phyloP scores from a whole-genome alignment of 805 yeast genomes.

The Peterozyma xylosa region DNA sequence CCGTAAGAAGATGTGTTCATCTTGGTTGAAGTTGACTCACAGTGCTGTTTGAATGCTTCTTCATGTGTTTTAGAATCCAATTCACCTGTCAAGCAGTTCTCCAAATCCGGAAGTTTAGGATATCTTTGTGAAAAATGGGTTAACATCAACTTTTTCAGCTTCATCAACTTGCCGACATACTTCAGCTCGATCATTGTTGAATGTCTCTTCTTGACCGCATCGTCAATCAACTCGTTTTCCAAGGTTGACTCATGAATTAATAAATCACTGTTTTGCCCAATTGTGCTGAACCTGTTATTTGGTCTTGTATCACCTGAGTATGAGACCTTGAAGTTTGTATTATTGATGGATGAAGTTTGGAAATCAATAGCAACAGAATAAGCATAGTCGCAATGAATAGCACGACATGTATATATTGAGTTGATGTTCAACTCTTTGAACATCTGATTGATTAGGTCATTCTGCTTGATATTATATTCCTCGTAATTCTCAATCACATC shows the following conservation, averaged over 20 bases:
- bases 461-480: constrained; percentile 17
- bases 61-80: neutral
- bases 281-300: constrained; percentile 47
- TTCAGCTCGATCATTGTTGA: constrained; percentile 88
- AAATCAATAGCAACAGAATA: constrained; percentile 53
- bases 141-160: constrained; percentile 58
- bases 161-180: constrained; percentile 61
- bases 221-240: constrained; percentile 68
- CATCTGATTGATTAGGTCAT: constrained; percentile 17
- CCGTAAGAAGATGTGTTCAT: constrained; percentile 17
- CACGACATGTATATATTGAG: constrained; percentile 55
- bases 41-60: constrained; percentile 11
- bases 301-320: constrained; percentile 97
- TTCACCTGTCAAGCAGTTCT: constrained; percentile 12
- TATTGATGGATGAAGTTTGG: neutral
- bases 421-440: constrained; percentile 34
- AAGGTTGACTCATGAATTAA: constrained; percentile 92
- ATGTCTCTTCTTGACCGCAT: constrained; percentile 78
- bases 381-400: constrained; percentile 80
- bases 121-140: constrained; percentile 95
- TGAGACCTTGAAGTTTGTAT: constrained; percentile 53
- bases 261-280: constrained; percentile 64
- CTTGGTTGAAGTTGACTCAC: constrained; percentile 11
- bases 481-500: constrained; percentile 20
- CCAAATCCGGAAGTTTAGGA: constrained; percentile 36